Evolutionary conservation across 495 filamentous ascomycete genomes (phyloP).

Genomic region (Penicillium diatomitis): DNA sequence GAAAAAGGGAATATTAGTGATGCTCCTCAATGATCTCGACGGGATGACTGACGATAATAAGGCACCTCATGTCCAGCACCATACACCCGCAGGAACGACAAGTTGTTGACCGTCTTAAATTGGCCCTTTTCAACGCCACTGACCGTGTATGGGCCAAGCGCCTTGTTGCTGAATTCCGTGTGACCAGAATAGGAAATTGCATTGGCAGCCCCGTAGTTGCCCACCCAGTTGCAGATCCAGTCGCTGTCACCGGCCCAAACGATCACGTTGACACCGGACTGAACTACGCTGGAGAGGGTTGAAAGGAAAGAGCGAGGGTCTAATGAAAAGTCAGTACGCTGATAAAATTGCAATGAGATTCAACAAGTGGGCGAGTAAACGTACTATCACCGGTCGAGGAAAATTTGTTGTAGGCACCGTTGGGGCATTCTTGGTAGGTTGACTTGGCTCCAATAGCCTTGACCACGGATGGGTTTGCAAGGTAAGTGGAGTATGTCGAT

Average conservation of each 20-base stretch:
- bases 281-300: slow-evolving; percentile 37
- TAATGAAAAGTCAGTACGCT: slow-evolving; percentile 1
- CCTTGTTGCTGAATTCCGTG: slow-evolving; percentile 26
- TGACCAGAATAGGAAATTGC: slow-evolving; percentile 29
- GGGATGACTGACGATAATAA: slow-evolving; percentile 29
- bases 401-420: slow-evolving; percentile 33
- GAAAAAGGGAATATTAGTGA: background rate
- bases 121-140: slow-evolving; percentile 34
- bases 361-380: background rate
- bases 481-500: slow-evolving; percentile 36
- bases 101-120: slow-evolving; percentile 43
- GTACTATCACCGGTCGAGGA: slow-evolving; percentile 37
- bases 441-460: slow-evolving; percentile 43
- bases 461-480: slow-evolving; percentile 26
- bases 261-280: slow-evolving; percentile 37
- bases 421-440: slow-evolving; percentile 38
- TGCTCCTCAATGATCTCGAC: background rate
- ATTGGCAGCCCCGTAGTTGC: slow-evolving; percentile 34
- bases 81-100: slow-evolving; percentile 43
- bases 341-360: background rate
- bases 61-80: slow-evolving; percentile 45
- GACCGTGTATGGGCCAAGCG: slow-evolving; percentile 38
- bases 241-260: slow-evolving; percentile 51
- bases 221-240: slow-evolving; percentile 50
- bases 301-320: slow-evolving; percentile 39